Conservation (phyloP, 2,329 filamentous ascomycete species). For the Ceratocystis diversiconidia region DNA sequence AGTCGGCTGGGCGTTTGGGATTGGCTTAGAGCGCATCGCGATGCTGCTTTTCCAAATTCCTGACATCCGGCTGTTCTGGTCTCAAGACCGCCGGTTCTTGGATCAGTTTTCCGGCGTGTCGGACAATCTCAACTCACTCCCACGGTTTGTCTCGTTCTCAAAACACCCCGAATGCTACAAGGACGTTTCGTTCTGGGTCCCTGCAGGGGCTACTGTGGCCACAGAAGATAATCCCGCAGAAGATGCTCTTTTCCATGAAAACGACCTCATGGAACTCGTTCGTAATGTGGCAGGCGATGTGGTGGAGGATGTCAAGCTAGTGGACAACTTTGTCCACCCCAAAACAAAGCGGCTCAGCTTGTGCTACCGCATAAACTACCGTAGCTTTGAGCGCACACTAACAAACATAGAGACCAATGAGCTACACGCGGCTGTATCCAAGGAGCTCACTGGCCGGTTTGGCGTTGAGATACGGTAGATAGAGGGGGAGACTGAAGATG, state of each 20-base stretch:
- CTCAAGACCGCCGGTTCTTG: conserved; percentile 69
- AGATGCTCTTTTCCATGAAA: conserved; percentile 62
- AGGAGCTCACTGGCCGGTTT: conserved; percentile 51
- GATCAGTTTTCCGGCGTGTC: conserved; percentile 60
- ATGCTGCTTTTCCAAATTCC: conserved; percentile 96
- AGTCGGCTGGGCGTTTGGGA: conserved; percentile 88
- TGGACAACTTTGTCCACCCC: conserved; percentile 80
- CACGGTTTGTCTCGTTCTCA: conserved; percentile 72
- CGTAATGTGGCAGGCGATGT: conserved; percentile 66
- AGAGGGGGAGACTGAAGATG: conserved; percentile 19
- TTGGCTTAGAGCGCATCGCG: conserved; percentile 86
- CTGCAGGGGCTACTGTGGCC: conserved; percentile 22
- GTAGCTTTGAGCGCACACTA: conserved; percentile 79
- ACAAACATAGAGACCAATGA: conserved; percentile 68
- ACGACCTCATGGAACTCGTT: conserved; percentile 94
- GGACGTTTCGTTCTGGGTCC: conserved; percentile 89
- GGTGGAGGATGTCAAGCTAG: conserved; percentile 73
- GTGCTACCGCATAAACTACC: conserved; percentile 88
- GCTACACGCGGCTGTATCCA: conserved; percentile 55
- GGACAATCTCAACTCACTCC: conserved; percentile 34
- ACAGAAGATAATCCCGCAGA: conserved; percentile 29
- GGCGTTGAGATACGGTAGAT: conserved; percentile 58
- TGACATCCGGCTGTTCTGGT: conserved; percentile 96
- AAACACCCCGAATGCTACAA: conserved; percentile 81
- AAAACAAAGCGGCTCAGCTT: conserved; percentile 70